phyloP scores from a whole-genome alignment of 306 rosid genomes.

The Astragalus glycyphyllos region DNA sequence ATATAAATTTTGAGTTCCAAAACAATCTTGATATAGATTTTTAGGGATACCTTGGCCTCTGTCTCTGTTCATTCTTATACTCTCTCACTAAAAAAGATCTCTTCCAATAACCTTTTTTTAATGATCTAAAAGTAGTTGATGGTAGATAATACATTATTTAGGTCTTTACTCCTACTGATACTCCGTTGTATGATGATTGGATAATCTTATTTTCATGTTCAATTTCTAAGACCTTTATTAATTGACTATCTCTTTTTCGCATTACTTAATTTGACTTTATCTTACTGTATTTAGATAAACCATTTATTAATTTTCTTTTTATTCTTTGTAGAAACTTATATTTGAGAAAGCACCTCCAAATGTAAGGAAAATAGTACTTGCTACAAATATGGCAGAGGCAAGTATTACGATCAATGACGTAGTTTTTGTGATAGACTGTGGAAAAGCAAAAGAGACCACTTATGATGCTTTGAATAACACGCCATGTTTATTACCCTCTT shows the following conservation, averaged over 20 bases:
- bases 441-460: constrained; percentile 97
- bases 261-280: constrained; percentile 34
- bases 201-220: constrained; percentile 28
- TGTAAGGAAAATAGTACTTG: constrained; percentile 88
- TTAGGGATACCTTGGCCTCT: neutral
- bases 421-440: constrained; percentile 94
- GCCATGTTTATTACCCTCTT: constrained; percentile 92
- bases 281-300: neutral
- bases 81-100: neutral
- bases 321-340: constrained; percentile 76
- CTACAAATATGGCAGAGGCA: constrained; percentile 99
- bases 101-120: constrained; percentile 7
- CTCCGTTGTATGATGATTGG: constrained; percentile 2
- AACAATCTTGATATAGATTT: constrained; percentile 5
- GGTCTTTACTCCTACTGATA: neutral
- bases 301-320: constrained; percentile 3
- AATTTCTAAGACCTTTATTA: constrained; percentile 22
- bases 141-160: neutral
- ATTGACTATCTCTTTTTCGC: constrained; percentile 19
- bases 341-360: constrained; percentile 87
- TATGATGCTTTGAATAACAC: constrained; percentile 98
- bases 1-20: constrained; percentile 4
- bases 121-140: neutral
- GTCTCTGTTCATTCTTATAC: constrained; percentile 5
- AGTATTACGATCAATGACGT: constrained; percentile 94